Evolutionary conservation across 495 filamentous ascomycete genomes (phyloP), one percentile per base, ranked within the genome.

Genomic region (Parathielavia appendiculata): DNA sequence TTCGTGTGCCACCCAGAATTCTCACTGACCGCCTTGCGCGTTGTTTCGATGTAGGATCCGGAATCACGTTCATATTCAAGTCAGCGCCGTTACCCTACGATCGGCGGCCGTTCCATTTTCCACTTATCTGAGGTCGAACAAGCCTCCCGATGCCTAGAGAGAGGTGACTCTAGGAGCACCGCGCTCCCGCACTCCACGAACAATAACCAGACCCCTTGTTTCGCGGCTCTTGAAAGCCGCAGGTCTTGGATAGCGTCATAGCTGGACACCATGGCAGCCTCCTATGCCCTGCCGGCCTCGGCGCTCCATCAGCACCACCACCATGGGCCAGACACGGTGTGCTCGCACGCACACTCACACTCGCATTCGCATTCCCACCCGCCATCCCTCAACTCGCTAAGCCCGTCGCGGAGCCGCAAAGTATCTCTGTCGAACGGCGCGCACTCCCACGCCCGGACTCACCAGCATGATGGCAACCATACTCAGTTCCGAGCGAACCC

Each of bases 281-380:
- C 79, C 1, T 82, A 81, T 62, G 75, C 75, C 43, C 70, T 81
- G 34, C 79, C 79, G 34, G 71, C 74, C 40, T 70, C 79, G 38
- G 70, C 77, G 22, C 65, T 81, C 48, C 68, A 75, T 16, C 71
- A 78, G 44, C 73, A 77, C 66, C 64, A 70, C 32, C 70, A 73
- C 40, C 71, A 70, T 60, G 66, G 64, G 8, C 62, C 70, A 39
- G 66, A 65, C 20, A 62, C 58, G 34, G 60, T 23, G 14, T 59
- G 63, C 41, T 62, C 69, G 6, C 51, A 53, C 38, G 17, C 38
- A n/a, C 51, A 41, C 34, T 20, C 48, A n/a, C 48, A 51, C 11
- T 38, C 48, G 17, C 48, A 36, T 12, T 51, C 48, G 19, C 7
- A 76, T 49, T 70, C 70, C 5, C 71, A 77, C 57, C 73, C 68